A percentile compares a stretch with the other conserved stretches of the same genome.
Conservation (phyloP, 371 early-diverging fungal genomes). For the Saksenaea vasiformis region DNA sequence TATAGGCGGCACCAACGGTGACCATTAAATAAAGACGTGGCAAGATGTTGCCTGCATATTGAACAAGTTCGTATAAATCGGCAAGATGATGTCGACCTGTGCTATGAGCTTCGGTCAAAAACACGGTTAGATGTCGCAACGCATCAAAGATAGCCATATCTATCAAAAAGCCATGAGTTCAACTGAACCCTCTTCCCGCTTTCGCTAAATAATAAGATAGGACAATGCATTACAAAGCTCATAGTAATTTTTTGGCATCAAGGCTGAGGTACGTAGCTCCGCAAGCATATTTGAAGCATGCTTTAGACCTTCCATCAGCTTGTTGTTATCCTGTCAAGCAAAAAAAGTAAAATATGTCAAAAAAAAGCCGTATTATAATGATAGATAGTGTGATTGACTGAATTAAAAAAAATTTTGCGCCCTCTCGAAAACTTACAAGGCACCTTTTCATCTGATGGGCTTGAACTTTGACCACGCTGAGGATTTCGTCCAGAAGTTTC, state of each 20-base stretch:
- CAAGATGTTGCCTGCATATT: slow-evolving; percentile 93
- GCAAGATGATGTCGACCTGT: slow-evolving; percentile 84
- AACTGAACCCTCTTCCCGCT: neutral
- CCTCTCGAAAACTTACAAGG: slow-evolving; percentile 57
- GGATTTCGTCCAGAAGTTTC: slow-evolving; percentile 81
- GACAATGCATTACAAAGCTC: slow-evolving; percentile 76
- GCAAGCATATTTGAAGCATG: slow-evolving; percentile 93
- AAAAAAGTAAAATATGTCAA: neutral
- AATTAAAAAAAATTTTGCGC: neutral
- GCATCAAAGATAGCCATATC: slow-evolving; percentile 95
- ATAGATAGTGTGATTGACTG: neutral
- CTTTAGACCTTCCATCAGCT: slow-evolving; percentile 92
- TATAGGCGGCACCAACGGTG: slow-evolving; percentile 92
- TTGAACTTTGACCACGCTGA: slow-evolving; percentile 85
- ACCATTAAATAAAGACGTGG: slow-evolving; percentile 96
- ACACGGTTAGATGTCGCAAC: slow-evolving; percentile 82
- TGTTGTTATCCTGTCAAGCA: slow-evolving; percentile 70
- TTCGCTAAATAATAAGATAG: neutral
- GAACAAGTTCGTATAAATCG: slow-evolving; percentile 94
- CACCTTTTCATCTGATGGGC: slow-evolving; percentile 88
- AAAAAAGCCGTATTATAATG: neutral
- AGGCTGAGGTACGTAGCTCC: slow-evolving; percentile 87
- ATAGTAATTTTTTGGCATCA: slow-evolving; percentile 94
- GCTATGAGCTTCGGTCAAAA: slow-evolving; percentile 82
- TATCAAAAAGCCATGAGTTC: slow-evolving; percentile 19